phyloP scores from a whole-genome alignment of 257 asterid genomes.

The Echium plantagineum region DNA sequence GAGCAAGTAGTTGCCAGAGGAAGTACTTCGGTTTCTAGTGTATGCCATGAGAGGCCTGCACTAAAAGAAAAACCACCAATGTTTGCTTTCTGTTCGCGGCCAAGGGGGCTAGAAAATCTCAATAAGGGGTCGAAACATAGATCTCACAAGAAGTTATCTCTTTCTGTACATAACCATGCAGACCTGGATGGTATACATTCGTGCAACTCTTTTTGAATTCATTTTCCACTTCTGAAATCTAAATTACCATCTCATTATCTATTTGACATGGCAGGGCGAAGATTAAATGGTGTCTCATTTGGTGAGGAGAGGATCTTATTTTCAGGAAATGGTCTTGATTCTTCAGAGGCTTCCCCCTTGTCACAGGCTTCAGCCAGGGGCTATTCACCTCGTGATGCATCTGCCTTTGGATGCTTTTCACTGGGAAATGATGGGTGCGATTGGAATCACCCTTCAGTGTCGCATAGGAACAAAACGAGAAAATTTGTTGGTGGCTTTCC shows the following conservation, averaged over 20 bases:
- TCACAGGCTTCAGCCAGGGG: slow-evolving; percentile 40
- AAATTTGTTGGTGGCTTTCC: slow-evolving; percentile 35
- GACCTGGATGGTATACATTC: slow-evolving; percentile 50
- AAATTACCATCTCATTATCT: slow-evolving; percentile 7
- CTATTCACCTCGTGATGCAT: slow-evolving; percentile 48
- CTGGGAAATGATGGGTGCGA: slow-evolving; percentile 40
- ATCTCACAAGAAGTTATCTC: slow-evolving; percentile 65
- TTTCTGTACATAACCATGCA: slow-evolving; percentile 52
- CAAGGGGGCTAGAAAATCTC: slow-evolving; percentile 85
- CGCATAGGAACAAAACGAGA: slow-evolving; percentile 41
- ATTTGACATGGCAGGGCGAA: slow-evolving; percentile 47
- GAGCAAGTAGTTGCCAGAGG: slow-evolving; percentile 50
- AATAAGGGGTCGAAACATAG: slow-evolving; percentile 84
- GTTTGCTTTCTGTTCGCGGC: slow-evolving; percentile 89
- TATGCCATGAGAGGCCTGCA: slow-evolving; percentile 41
- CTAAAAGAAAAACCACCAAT: slow-evolving; percentile 71
- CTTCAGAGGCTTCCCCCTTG: slow-evolving; percentile 58
- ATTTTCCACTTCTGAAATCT: not conserved
- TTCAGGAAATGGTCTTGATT: slow-evolving; percentile 28
- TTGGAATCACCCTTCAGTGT: slow-evolving; percentile 45
- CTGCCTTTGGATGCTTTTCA: slow-evolving; percentile 29
- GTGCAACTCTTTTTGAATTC: slow-evolving; percentile 24
- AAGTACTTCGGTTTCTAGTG: slow-evolving; percentile 28
- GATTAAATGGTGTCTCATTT: slow-evolving; percentile 38
- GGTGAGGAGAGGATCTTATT: slow-evolving; percentile 48